Evolutionary conservation across 2,329 filamentous ascomycete genomes (phyloP).

Genomic region (Xylaria sp.): DNA sequence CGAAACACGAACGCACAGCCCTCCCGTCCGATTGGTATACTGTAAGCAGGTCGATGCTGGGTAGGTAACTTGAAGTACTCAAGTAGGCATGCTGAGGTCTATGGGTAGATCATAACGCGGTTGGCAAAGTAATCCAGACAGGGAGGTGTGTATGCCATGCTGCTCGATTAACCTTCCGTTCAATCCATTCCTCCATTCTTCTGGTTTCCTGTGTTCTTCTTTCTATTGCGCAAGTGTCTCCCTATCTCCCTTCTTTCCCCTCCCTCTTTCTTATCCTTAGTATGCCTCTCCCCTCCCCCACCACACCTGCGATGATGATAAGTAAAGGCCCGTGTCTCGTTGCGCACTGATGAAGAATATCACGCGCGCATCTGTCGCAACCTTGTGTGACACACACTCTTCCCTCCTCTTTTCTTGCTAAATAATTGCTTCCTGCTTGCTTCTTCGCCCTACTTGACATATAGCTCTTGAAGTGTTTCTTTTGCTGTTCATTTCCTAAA

Average conservation of each 20-base stretch:
- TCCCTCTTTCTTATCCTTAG: not conserved
- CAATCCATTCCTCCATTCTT: not conserved
- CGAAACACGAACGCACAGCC: not conserved
- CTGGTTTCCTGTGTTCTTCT: not conserved
- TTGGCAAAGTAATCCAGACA: not conserved
- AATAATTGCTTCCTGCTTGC: not conserved
- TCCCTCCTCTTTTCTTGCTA: slow-evolving; percentile 15
- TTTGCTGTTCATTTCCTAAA: slow-evolving; percentile 7
- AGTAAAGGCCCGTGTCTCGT: not conserved
- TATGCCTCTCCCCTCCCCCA: not conserved
- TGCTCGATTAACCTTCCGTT: not conserved
- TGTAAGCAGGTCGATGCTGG: not conserved
- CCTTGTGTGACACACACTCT: slow-evolving; percentile 22
- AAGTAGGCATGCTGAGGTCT: not conserved
- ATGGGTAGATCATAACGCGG: not conserved
- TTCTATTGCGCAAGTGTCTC: not conserved
- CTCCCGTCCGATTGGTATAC: not conserved
- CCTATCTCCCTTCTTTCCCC: not conserved
- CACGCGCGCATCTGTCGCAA: slow-evolving; percentile 27
- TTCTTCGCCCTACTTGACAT: slow-evolving; percentile 18
- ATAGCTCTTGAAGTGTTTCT: slow-evolving; percentile 5
- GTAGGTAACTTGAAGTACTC: not conserved
- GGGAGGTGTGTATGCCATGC: not conserved
- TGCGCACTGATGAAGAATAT: slow-evolving; percentile 16
- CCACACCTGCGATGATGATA: not conserved